These are phyloP conservation scores for Vanderwaltozyma verrucispora DNA, from an alignment of 805 yeast genomes.

Conservation along the genomic window DNA sequence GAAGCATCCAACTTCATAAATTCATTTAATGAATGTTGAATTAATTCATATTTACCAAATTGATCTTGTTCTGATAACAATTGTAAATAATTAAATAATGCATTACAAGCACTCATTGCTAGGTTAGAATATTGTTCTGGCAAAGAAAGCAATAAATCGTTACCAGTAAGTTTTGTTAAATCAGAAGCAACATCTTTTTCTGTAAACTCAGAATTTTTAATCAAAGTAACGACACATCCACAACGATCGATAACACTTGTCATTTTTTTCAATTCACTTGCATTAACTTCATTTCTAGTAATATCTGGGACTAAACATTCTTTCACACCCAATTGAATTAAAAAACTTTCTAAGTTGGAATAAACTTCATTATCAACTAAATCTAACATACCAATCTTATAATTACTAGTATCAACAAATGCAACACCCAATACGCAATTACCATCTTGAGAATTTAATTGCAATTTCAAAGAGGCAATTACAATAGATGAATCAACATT, in stretches of 20 bases:
- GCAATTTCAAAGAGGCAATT: constrained; percentile 34
- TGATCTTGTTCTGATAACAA: constrained; percentile 47
- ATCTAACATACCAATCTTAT: constrained; percentile 61
- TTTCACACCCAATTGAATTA: constrained; percentile 82
- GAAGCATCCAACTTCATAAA: constrained; percentile 88
- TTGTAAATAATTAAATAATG: constrained; percentile 59
- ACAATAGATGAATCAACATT: constrained; percentile 43
- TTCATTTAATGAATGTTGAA: constrained; percentile 60
- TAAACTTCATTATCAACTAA: constrained; percentile 81
- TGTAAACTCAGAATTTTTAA: constrained; percentile 47
- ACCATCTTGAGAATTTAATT: constrained; percentile 25
- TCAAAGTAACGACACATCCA: constrained; percentile 57
- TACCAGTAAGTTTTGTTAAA: constrained; percentile 55
- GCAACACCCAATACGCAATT: constrained; percentile 59
- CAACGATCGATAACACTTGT: constrained; percentile 68
- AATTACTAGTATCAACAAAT: constrained; percentile 62
- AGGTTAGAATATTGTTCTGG: constrained; percentile 21
- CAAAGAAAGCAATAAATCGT: constrained; percentile 31
- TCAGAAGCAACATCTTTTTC: constrained; percentile 69
- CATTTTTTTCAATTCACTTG: constrained; percentile 48
- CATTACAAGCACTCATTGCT: constrained; percentile 30
- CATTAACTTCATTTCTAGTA: constrained; percentile 13
- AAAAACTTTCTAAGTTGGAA: constrained; percentile 74
- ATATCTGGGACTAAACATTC: constrained; percentile 58
- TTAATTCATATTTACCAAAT: constrained; percentile 45